Conservation (phyloP, 495 filamentous ascomycete species). For the Neurospora sp. region DNA sequence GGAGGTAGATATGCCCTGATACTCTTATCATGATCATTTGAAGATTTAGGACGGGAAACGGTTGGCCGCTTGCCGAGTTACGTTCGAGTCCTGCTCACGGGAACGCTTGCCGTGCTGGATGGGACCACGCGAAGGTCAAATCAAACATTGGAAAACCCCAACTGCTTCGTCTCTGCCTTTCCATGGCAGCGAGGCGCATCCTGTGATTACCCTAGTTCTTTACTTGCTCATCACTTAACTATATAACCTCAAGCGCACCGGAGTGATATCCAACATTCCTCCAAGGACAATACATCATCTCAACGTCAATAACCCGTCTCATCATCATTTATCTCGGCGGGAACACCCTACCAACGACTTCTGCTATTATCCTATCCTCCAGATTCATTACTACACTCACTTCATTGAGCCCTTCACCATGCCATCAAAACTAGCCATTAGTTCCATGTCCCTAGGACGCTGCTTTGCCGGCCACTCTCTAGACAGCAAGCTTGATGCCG, state of each 20-base stretch:
- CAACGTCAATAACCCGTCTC: not conserved
- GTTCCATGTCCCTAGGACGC: slow-evolving; percentile 66
- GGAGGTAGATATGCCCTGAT: not conserved
- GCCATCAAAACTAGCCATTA: slow-evolving; percentile 42
- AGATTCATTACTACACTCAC: not conserved
- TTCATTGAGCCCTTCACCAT: slow-evolving; percentile 6
- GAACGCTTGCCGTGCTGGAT: not conserved
- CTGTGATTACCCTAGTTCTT: not conserved
- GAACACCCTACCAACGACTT: not conserved
- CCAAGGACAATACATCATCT: not conserved
- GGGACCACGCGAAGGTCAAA: not conserved
- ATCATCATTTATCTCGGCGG: not conserved
- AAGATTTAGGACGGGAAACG: not conserved
- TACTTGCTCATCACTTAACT: not conserved
- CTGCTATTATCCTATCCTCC: not conserved
- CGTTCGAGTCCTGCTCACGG: not conserved
- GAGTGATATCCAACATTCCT: not conserved
- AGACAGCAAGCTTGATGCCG: slow-evolving; percentile 53
- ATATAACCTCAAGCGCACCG: not conserved
- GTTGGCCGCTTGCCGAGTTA: not conserved
- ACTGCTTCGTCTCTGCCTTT: not conserved
- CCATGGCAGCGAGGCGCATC: not conserved
- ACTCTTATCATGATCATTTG: not conserved
- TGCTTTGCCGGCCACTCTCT: slow-evolving; percentile 46
- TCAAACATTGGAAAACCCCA: not conserved